Conservation (phyloP, 73 alveolate genomes). For the Paramecium tetraurelia region DNA sequence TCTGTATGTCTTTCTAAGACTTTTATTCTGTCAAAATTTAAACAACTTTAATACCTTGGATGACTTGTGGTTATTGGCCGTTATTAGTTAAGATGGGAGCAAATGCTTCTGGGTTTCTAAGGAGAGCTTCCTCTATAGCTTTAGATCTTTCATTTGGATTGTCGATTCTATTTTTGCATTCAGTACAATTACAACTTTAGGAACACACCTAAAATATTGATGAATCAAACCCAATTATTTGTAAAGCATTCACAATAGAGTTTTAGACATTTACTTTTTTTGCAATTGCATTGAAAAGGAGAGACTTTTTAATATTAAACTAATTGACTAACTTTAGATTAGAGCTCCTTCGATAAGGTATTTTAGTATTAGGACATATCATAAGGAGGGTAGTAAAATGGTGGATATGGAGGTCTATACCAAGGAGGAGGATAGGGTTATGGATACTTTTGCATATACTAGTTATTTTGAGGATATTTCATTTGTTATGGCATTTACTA, state of each 20-base stretch:
- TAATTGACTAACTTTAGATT: neutral
- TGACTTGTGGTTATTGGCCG: neutral
- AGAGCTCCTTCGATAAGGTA: neutral
- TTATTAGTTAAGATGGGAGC: neutral
- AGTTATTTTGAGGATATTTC: neutral
- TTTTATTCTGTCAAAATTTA: neutral
- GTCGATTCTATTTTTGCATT: constrained; percentile 33
- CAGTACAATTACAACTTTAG: neutral
- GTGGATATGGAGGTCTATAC: neutral
- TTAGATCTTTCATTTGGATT: constrained; percentile 22
- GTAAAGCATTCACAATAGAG: constrained; percentile 60
- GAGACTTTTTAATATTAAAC: neutral
- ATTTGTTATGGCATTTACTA: neutral
- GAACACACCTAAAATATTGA: neutral
- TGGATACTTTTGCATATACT: neutral
- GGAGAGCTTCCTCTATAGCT: constrained; percentile 38
- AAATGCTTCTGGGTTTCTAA: constrained; percentile 54
- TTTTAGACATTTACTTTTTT: constrained; percentile 43
- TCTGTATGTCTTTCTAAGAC: neutral
- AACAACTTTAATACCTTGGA: neutral
- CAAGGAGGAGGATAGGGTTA: neutral
- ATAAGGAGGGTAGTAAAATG: neutral
- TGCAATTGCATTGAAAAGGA: constrained; percentile 27
- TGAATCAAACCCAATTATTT: neutral
- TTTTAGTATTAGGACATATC: neutral